A percentile compares a stretch with the other conserved stretches of the same genome.
These are phyloP conservation scores for Coleophoma eucalyptorum DNA, from an alignment of 2,329 filamentous ascomycete genomes.

Conservation along the genomic window DNA sequence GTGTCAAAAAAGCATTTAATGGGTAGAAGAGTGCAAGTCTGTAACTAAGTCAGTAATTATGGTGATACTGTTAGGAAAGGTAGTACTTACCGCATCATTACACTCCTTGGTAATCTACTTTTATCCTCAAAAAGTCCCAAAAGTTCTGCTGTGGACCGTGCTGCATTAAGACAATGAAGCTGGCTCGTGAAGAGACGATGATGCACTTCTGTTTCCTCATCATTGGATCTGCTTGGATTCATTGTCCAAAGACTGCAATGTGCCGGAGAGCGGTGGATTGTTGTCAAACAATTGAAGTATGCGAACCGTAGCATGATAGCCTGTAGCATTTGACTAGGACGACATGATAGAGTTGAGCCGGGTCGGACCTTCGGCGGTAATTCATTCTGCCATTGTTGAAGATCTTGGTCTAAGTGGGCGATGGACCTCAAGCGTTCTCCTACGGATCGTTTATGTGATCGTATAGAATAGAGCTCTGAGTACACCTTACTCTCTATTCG, in stretches of 20 bases:
- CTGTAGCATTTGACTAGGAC: slow-evolving; percentile 1
- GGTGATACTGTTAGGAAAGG: no score
- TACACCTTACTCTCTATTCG: slow-evolving; percentile 6
- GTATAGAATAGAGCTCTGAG: slow-evolving; percentile 6
- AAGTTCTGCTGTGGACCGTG: neutral
- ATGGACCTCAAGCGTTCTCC: slow-evolving; percentile 4
- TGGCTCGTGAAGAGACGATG: neutral
- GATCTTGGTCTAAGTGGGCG: slow-evolving; percentile 3
- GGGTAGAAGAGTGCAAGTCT: slow-evolving; percentile 90
- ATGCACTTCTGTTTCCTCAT: neutral
- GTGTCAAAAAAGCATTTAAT: slow-evolving; percentile 82
- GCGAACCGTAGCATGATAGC: slow-evolving; percentile 6
- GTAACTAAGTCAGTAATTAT: neutral
- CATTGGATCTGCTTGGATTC: neutral
- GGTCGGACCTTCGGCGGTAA: slow-evolving; percentile 4
- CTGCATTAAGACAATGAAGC: neutral
- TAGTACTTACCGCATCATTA: neutral
- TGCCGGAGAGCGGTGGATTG: neutral
- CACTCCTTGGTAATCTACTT: neutral
- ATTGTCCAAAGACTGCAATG: neutral
- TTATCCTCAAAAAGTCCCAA: neutral
- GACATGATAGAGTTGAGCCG: slow-evolving; percentile 1
- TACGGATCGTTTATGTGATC: slow-evolving; percentile 1
- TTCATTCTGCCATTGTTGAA: slow-evolving; percentile 7
- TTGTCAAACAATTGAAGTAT: slow-evolving; percentile 6